phyloP scores from a whole-genome alignment of 768 basidiomycete genomes.

The Lactarius sanguifluus region DNA sequence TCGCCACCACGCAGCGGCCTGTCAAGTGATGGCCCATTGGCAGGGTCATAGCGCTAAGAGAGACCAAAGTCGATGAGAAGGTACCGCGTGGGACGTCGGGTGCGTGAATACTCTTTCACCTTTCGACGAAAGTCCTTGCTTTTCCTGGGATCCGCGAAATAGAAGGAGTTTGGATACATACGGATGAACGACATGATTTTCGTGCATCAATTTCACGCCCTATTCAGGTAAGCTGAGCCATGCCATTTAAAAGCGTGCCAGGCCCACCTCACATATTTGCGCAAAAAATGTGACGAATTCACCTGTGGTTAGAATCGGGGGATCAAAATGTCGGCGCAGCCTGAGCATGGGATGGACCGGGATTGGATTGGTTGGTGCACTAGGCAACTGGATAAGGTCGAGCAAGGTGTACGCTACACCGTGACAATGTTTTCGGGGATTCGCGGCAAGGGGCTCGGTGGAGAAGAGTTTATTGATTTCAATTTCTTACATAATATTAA shows the following conservation, averaged over 20 bases:
- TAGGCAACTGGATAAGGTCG: neutral
- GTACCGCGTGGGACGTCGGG: conserved; percentile 32
- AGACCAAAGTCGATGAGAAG: conserved; percentile 36
- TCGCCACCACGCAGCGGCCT: conserved; percentile 31
- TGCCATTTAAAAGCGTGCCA: conserved; percentile 11
- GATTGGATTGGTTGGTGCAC: conserved; percentile 6
- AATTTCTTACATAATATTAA: too few species aligned
- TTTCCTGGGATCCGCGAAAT: neutral
- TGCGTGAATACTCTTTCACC: conserved; percentile 30
- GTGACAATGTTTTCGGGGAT: conserved; percentile 11
- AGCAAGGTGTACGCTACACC: neutral
- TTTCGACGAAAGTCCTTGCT: conserved; percentile 9
- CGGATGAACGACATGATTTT: conserved; percentile 29
- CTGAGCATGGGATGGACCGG: conserved; percentile 35
- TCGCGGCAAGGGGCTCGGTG: neutral
- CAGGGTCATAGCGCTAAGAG: conserved; percentile 28
- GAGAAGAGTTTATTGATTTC: neutral
- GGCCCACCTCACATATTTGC: conserved; percentile 30
- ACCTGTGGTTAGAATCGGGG: conserved; percentile 29
- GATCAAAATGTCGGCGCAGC: conserved; percentile 32
- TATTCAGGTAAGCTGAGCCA: conserved; percentile 22
- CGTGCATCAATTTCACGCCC: conserved; percentile 32
- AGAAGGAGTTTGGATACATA: conserved; percentile 24
- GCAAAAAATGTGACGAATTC: conserved; percentile 32
- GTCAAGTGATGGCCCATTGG: conserved; percentile 17